Conservation (phyloP, 805 yeast species). For the Sungouiozyma intestinalis region DNA sequence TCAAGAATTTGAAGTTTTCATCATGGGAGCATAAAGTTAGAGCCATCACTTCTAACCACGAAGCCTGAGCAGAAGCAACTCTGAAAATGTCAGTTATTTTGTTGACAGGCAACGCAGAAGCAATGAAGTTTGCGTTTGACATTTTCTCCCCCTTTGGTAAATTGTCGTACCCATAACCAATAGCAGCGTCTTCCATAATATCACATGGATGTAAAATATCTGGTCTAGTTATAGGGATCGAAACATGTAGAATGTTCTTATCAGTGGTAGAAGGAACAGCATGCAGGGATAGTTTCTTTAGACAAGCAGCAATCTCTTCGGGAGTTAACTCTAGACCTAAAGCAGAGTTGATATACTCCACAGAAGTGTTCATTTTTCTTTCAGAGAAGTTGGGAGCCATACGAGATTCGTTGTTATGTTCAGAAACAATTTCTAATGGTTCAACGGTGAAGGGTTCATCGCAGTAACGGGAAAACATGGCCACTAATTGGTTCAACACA, state of each 20-base stretch:
- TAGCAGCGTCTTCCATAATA: constrained; percentile 96
- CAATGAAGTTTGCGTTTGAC: constrained; percentile 64
- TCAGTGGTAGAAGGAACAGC: constrained; percentile 42
- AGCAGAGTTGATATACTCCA: constrained; percentile 81
- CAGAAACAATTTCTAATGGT: constrained; percentile 77
- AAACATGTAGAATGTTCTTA: constrained; percentile 43
- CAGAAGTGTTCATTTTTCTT: constrained; percentile 63
- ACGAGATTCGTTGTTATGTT: constrained; percentile 69
- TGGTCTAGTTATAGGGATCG: constrained; percentile 88
- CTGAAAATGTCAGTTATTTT: constrained; percentile 86
- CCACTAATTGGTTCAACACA: constrained; percentile 83
- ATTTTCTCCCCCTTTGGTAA: constrained; percentile 70
- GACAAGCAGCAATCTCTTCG: constrained; percentile 54
- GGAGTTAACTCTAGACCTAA: constrained; percentile 70
- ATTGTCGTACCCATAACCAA: constrained; percentile 90
- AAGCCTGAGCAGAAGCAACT: constrained; percentile 83
- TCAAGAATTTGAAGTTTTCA: constrained; percentile 86
- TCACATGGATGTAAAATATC: constrained; percentile 96
- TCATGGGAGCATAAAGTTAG: constrained; percentile 92
- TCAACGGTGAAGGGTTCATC: constrained; percentile 74
- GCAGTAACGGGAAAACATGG: constrained; percentile 91
- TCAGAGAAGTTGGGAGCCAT: constrained; percentile 62
- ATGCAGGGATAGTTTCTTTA: constrained; percentile 70
- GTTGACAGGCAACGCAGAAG: constrained; percentile 83
- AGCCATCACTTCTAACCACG: constrained; percentile 94